Evolutionary conservation across 129 eudicot species (phyloP), one percentile per base, ranked within the genome.

Genomic region (Solidago caesia): DNA sequence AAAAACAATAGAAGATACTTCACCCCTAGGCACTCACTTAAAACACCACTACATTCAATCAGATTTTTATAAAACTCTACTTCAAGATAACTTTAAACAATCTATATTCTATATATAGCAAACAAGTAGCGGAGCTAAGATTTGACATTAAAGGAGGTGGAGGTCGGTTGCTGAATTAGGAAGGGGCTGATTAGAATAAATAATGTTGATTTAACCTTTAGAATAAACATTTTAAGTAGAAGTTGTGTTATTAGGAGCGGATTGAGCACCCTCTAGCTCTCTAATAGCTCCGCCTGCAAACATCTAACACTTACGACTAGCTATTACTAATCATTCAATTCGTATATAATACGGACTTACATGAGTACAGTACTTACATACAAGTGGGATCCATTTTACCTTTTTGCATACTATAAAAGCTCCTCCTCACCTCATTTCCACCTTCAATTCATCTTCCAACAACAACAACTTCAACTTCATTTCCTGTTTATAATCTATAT

Each of bases 351-450:
- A 9, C 57, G 10, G 16, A 69, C 64, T 70, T 44, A 21, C 45
- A 71, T 4, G 61, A 56, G 7, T 43, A 21, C 72, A n/a, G n/a
- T n/a, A 74, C 81, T 77, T 81, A 75, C 27, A 56, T 78, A 66
- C 73, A 72, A 6, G 62, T 80, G 85, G 92, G 88, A 43, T 90
- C 92, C 59, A 43, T 13, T 16, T 33, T 6, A 81, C 76, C 85
- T 82, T 87, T 90, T 68, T 66, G 74, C 85, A 21, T 73, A 86
- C 97, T 93, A 93, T 93, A 93, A 77, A 86, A 83, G 14, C 44
- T 67, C 89, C 66, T 82, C 80, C 56, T 68, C 67, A 65, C 75
- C 87, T 64, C 75, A 80, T 60, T 82, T 81, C 84, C 80, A 62
- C 87, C 74, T 86, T 77, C 21, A 21, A 21, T 21, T 21, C 86